Evolutionary conservation across 2,329 filamentous ascomycete genomes (phyloP), one percentile per base, ranked within the genome.

Genomic region (Xylaria sp.): DNA sequence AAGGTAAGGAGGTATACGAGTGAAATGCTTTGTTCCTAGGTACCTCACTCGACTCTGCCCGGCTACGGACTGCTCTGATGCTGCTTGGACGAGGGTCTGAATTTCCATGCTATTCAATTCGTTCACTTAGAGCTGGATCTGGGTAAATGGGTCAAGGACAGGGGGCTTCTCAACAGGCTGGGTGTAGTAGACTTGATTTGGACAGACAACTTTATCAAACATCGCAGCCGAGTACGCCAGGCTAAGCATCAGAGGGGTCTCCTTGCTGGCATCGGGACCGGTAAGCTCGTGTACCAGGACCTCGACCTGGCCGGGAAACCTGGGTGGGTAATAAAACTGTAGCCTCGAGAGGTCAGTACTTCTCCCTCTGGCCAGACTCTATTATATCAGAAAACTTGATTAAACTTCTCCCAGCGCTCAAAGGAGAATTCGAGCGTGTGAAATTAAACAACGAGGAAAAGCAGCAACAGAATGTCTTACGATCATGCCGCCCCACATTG

Each of bases 401-500:
- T n/a, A n/a, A n/a, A n/a, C n/a, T n/a, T n/a, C n/a, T n/a, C n/a
- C n/a, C n/a, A n/a, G n/a, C n/a, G n/a, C n/a, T n/a, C n/a, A n/a
- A n/a, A n/a, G n/a, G n/a, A n/a, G n/a, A n/a, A n/a, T n/a, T n/a
- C n/a, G n/a, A n/a, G n/a, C n/a, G n/a, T n/a, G n/a, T n/a, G n/a
- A n/a, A n/a, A n/a, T n/a, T n/a, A n/a, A n/a, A n/a, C n/a, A n/a
- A n/a, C n/a, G n/a, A n/a, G n/a, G n/a, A n/a, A n/a, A n/a, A n/a
- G n/a, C n/a, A n/a, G n/a, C 24, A 6, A 11, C 24, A 26, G 24
- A 26, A 6, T 6, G 11, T 26, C 24, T 26, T 26, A 26, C 24
- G 41, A 63, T 1, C n/a, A 51, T 59, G 4, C 71, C 71, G 13
- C 66, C 71, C 71, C 69, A 73, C 9, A 74, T 4, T 8, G 39